Evolutionary conservation across 768 basidiomycete species (phyloP).

Genomic region (Piloderma croceum): DNA sequence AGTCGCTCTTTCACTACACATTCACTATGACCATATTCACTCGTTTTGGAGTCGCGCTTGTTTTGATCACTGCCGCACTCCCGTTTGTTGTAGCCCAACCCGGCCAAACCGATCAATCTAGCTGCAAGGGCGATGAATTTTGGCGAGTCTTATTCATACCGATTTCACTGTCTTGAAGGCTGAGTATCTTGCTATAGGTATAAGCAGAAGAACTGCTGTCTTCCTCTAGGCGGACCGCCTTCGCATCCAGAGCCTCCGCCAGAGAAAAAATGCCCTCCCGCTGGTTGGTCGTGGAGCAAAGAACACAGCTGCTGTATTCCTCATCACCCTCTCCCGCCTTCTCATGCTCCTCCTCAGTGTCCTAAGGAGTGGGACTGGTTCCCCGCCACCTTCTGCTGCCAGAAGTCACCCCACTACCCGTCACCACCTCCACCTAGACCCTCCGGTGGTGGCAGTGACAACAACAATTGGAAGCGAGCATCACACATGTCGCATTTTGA

Average conservation of each 20-base stretch:
- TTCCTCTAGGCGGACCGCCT: constrained; percentile 33
- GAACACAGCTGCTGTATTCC: constrained; percentile 51
- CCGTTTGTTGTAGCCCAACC: constrained; percentile 21
- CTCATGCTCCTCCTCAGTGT: constrained; percentile 40
- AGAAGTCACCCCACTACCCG: constrained; percentile 27
- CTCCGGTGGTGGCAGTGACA: constrained; percentile 23
- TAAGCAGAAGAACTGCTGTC: constrained; percentile 23
- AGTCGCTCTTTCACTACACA: not conserved
- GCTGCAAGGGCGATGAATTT: constrained; percentile 13
- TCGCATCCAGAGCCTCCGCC: constrained; percentile 42
- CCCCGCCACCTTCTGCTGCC: constrained; percentile 35
- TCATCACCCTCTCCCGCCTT: constrained; percentile 31
- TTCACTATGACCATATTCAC: constrained; percentile 25
- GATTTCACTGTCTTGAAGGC: not conserved
- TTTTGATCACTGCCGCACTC: constrained; percentile 21
- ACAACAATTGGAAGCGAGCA: constrained; percentile 21
- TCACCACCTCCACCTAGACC: constrained; percentile 31
- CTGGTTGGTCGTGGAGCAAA: constrained; percentile 44
- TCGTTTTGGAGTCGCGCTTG: constrained; percentile 13
- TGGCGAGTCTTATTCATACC: constrained; percentile 6
- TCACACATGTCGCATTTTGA: constrained; percentile 31
- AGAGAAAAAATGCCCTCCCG: constrained; percentile 40
- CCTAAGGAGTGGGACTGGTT: constrained; percentile 42
- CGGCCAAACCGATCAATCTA: constrained; percentile 1
- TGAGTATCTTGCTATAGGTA: constrained; percentile 15